Percentiles rank a stretch among this genome's conserved stretches.
phyloP scores from a whole-genome alignment of 305 asterid species.

The Fraxinus paxiana region DNA sequence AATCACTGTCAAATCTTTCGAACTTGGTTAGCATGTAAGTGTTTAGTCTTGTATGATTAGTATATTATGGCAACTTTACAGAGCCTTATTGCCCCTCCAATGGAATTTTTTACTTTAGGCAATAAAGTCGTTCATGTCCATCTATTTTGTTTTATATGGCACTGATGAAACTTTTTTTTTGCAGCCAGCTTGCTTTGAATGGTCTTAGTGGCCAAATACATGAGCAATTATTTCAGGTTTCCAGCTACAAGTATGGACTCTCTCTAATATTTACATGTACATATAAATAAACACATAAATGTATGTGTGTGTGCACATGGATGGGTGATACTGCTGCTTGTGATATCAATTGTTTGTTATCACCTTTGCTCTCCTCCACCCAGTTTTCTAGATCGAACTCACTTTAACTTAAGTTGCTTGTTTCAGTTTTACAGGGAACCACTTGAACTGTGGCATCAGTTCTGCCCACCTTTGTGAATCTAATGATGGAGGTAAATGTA shows the following conservation, averaged over 20 bases:
- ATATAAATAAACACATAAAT: neutral
- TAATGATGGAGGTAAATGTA: conserved; percentile 51
- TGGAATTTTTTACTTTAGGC: neutral
- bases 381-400: neutral
- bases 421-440: conserved; percentile 85
- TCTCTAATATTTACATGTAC: neutral
- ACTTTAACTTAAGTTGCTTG: conserved; percentile 28
- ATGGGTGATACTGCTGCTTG: neutral
- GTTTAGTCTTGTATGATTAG: conserved; percentile 10
- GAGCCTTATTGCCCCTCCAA: neutral
- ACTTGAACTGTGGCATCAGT: conserved; percentile 59
- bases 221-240: conserved; percentile 53
- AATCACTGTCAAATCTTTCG: conserved; percentile 59
- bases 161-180: conserved; percentile 17
- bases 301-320: neutral
- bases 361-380: neutral
- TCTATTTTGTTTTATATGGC: conserved; percentile 4
- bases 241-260: conserved; percentile 67
- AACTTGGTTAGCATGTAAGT: conserved; percentile 59
- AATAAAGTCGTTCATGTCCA: neutral
- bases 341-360: neutral
- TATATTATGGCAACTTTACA: neutral
- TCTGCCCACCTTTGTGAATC: conserved; percentile 47
- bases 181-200: conserved; percentile 83
- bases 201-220: conserved; percentile 64